A percentile compares a stretch with the other conserved stretches of the same genome.
Evolutionary conservation across 345 rosid genomes (phyloP).

Genomic region (Noccaea bulbosa): DNA sequence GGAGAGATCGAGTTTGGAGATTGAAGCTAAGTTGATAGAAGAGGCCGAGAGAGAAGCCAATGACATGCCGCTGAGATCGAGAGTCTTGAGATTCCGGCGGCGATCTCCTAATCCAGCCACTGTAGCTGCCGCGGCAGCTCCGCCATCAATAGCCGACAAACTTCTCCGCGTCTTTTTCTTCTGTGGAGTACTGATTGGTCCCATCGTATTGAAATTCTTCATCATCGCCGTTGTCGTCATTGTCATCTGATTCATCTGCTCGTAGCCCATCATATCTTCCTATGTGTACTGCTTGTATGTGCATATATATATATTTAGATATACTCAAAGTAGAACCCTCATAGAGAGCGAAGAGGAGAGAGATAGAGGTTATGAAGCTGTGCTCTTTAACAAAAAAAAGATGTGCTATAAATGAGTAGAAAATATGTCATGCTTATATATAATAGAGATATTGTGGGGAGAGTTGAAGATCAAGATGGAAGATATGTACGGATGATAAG

Average conservation of each 20-base stretch:
- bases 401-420: constrained; percentile 29
- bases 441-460: constrained; percentile 18
- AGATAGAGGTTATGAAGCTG: constrained; percentile 1
- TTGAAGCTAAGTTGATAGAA: constrained; percentile 58
- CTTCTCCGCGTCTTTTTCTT: constrained; percentile 35
- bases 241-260: constrained; percentile 48
- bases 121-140: constrained; percentile 21
- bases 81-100: constrained; percentile 45
- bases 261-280: constrained; percentile 45
- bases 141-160: constrained; percentile 28
- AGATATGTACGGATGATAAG: constrained; percentile 47
- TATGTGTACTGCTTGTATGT: constrained; percentile 18
- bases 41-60: constrained; percentile 64
- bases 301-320: constrained; percentile 22
- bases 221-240: constrained; percentile 39
- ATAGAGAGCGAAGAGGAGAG: background rate
- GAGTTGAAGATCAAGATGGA: constrained; percentile 23
- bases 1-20: constrained; percentile 80
- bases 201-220: constrained; percentile 28
- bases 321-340: constrained; percentile 24
- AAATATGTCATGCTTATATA: constrained; percentile 24
- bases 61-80: constrained; percentile 73
- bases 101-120: constrained; percentile 40
- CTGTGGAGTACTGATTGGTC: constrained; percentile 23
- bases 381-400: background rate